These are phyloP conservation scores for Arabis alpina DNA, from an alignment of 345 rosid genomes.

Conservation along the genomic window DNA sequence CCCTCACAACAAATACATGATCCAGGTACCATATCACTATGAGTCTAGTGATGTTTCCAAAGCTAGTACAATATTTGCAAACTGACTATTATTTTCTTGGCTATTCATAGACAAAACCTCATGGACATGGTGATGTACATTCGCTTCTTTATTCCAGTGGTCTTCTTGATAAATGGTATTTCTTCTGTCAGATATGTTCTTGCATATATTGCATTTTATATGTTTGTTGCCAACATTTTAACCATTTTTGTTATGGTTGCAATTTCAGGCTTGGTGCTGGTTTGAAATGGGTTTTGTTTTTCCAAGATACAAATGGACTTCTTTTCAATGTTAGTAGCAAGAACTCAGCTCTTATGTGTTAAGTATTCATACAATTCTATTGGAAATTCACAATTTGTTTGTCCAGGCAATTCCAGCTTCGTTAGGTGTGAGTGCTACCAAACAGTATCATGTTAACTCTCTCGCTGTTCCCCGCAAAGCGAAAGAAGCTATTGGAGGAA, in stretches of 20 bases:
- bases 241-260: constrained; percentile 11
- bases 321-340: constrained; percentile 74
- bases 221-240: background rate
- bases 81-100: constrained; percentile 29
- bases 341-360: constrained; percentile 11
- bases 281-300: constrained; percentile 86
- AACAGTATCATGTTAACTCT: constrained; percentile 91
- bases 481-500: constrained; percentile 99
- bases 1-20: constrained; percentile 72
- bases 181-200: background rate
- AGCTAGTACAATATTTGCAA: constrained; percentile 5
- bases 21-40: constrained; percentile 64
- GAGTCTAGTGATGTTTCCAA: background rate
- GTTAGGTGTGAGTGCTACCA: constrained; percentile 86
- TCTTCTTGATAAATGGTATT: constrained; percentile 71
- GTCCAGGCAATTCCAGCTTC: constrained; percentile 93
- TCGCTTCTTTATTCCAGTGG: constrained; percentile 91
- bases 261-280: constrained; percentile 74
- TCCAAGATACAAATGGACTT: constrained; percentile 99
- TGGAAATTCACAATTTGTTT: constrained; percentile 10
- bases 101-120: constrained; percentile 82
- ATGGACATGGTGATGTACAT: constrained; percentile 99
- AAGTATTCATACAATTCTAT: constrained; percentile 17
- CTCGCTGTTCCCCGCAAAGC: constrained; percentile 98
- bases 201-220: background rate